phyloP scores from a whole-genome alignment of 768 basidiomycete species.

The Sarcomyxa edulis region DNA sequence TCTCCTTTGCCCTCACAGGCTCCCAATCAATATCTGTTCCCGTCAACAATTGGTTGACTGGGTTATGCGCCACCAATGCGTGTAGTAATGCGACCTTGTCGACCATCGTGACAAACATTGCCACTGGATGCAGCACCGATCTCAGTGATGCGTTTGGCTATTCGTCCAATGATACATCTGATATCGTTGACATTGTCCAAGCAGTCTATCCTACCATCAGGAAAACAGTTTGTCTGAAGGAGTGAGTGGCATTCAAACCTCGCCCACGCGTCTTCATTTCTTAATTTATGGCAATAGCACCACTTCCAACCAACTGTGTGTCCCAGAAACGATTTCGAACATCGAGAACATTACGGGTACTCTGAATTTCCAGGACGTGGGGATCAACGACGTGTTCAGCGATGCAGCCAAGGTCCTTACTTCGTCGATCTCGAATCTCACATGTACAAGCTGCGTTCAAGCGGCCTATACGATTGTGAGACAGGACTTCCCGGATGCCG shows the following conservation, averaged over 20 bases:
- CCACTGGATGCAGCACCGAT: constrained; percentile 39
- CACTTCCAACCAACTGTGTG: constrained; percentile 36
- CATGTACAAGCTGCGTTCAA: constrained; percentile 52
- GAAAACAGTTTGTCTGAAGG: constrained; percentile 46
- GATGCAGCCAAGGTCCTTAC: background rate
- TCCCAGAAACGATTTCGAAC: constrained; percentile 50
- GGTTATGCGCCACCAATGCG: constrained; percentile 38
- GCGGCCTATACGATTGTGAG: constrained; percentile 40
- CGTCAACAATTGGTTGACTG: constrained; percentile 45
- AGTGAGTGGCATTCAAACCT: constrained; percentile 47
- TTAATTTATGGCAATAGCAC: constrained; percentile 18
- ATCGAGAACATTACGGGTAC: constrained; percentile 37
- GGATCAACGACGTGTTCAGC: constrained; percentile 1
- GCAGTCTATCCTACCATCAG: constrained; percentile 42
- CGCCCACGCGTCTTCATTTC: background rate
- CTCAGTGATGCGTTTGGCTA: constrained; percentile 19
- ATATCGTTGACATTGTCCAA: constrained; percentile 28
- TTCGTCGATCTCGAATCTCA: constrained; percentile 26
- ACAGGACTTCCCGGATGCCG: constrained; percentile 28
- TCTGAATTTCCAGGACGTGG: constrained; percentile 29
- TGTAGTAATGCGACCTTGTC: constrained; percentile 50
- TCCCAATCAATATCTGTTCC: constrained; percentile 30
- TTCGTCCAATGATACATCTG: constrained; percentile 14
- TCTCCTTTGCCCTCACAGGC: constrained; percentile 16
- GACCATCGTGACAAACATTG: constrained; percentile 37